Conservation (phyloP, 257 asterid species). For the Ehretia macrophylla region DNA sequence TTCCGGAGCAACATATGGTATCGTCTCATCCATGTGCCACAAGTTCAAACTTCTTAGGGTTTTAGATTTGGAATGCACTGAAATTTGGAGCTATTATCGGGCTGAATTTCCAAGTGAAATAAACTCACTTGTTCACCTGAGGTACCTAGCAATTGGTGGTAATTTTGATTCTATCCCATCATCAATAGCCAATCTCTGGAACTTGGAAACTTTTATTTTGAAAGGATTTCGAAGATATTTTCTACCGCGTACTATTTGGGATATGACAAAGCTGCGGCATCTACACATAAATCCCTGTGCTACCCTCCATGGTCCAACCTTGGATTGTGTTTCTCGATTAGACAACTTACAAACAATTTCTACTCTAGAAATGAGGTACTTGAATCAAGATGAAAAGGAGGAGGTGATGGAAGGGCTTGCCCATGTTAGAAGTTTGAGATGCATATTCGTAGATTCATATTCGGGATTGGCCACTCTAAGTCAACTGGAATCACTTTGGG, state of each 20-base stretch:
- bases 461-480: background rate
- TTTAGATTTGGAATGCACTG: background rate
- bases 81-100: no score
- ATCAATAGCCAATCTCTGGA: slow-evolving; percentile 7
- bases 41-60: background rate
- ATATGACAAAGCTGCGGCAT: slow-evolving; percentile 10
- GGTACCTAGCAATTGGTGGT: slow-evolving; percentile 10
- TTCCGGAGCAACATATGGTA: rapidly evolving
- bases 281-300: slow-evolving; percentile 2
- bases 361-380: slow-evolving; percentile 2
- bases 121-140: background rate
- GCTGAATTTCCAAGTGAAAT: background rate
- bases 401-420: slow-evolving; percentile 1
- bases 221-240: background rate
- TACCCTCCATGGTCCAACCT: background rate
- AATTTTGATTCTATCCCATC: background rate
- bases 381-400: background rate
- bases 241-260: slow-evolving; percentile 6
- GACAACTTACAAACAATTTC: slow-evolving; percentile 11
- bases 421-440: slow-evolving; percentile 5
- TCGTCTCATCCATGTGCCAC: background rate
- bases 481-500: slow-evolving; percentile 9
- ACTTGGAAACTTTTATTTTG: slow-evolving; percentile 11
- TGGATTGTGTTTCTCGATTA: background rate
- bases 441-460: slow-evolving; percentile 2